Base-by-base conservation (phyloP, 2,329 filamentous ascomycete genomes). In the Huntiella decipiens region DNA sequence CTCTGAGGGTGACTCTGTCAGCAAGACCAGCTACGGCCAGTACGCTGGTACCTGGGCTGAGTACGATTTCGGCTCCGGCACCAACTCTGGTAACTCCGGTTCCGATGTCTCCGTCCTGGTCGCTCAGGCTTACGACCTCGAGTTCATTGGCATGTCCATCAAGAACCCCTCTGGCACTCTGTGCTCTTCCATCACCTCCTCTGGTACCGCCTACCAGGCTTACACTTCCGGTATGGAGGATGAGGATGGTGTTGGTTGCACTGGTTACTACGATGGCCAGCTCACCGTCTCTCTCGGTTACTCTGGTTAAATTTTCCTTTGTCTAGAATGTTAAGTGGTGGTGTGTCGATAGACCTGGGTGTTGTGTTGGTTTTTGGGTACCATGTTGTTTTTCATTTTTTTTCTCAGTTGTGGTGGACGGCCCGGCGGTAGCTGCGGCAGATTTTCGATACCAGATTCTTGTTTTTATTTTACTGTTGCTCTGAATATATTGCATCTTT, bases 51-150 rank as follows among this genome's bases (percentile, higher is more conserved):
- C 63, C 47, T 73, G 69, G 68, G 52, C 62, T 56, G 69, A 73
- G 61, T 66, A 63, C 45, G 69, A 72, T 58, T 63, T 65, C 40
- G 64, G 52, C 49, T 66, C 63, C 59, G 33, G 51, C 0, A 56
- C 56, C 58, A 73, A 73, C 63, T 46, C 53, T n/a, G 58, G 55
- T 46, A 69, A 64, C 64, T 69, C 65, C 3, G 69, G 69, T 36
- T 66, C 63, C 48, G 69, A 73, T 47, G 67, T 64, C 51, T 71
- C 67, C 4, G 63, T 62, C 49, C 61, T 73, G 7, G 65, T 69
- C 37, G 58, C 67, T 28, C 59, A 62, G 53, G 50, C 54, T 22
- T 51, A 53, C 44, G 50, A 51, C 47, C 52, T 59, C 11, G 4
- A 47, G 13, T 59, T 48, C 49, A 38, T 57, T 16, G 60, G 57